Percentiles rank a stretch among this genome's conserved stretches.
These are phyloP conservation scores for Ammopiptanthus mongolicus DNA, from an alignment of 306 rosid genomes.

Conservation along the genomic window DNA sequence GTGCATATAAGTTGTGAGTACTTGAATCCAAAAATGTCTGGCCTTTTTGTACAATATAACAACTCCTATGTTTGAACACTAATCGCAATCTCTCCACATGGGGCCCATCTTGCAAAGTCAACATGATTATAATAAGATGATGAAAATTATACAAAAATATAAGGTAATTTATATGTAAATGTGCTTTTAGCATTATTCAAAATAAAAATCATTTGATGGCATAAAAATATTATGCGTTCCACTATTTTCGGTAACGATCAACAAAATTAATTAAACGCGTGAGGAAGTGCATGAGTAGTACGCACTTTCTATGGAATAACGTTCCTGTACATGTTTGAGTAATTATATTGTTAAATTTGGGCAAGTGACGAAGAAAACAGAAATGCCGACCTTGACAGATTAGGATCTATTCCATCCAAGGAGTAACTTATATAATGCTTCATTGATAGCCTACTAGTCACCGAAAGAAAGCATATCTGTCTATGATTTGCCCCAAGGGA, in stretches of 20 bases:
- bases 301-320: no score
- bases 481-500: background rate
- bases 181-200: no score
- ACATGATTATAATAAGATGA: no score
- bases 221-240: background rate
- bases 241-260: background rate
- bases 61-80: no score
- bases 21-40: no score
- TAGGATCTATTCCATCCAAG: background rate
- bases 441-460: conserved; percentile 46
- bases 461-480: conserved; percentile 27
- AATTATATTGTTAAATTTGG: background rate
- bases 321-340: background rate
- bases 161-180: no score
- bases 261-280: background rate
- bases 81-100: no score
- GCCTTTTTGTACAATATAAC: no score
- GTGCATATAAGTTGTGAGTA: no score
- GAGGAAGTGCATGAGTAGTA: background rate
- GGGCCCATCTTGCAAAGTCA: no score
- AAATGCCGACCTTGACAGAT: background rate
- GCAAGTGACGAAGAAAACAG: conserved; percentile 6
- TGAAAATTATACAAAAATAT: no score
- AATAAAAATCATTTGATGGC: background rate
- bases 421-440: conserved; percentile 26